Evolutionary conservation across 345 rosid genomes (phyloP).

Genomic region (Acer saccharum): DNA sequence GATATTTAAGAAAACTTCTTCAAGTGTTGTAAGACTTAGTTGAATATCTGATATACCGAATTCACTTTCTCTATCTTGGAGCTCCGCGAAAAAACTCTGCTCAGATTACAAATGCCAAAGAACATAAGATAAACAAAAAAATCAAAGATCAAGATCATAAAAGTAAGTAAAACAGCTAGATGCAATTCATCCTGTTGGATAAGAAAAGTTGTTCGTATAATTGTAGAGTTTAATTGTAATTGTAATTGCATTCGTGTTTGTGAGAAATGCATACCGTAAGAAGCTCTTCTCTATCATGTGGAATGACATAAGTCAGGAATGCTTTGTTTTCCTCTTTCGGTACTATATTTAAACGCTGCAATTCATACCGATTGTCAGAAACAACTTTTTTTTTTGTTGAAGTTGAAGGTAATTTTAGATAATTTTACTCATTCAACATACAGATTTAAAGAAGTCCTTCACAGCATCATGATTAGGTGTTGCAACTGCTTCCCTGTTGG

Average conservation of each 20-base stretch:
- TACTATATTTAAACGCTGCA: slow-evolving; percentile 64
- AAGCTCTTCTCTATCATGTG: slow-evolving; percentile 71
- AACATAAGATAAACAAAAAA: slow-evolving; percentile 1
- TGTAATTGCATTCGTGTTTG: not conserved
- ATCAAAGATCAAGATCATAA: not conserved
- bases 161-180: no score
- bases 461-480: slow-evolving; percentile 49
- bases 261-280: slow-evolving; percentile 50
- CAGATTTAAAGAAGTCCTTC: slow-evolving; percentile 73
- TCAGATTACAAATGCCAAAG: slow-evolving; percentile 17
- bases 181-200: not conserved
- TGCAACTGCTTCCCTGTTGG: slow-evolving; percentile 30
- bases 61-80: slow-evolving; percentile 63
- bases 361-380: slow-evolving; percentile 21
- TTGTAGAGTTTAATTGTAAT: no score
- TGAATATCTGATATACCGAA: slow-evolving; percentile 83
- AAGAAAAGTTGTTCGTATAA: no score
- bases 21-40: slow-evolving; percentile 89
- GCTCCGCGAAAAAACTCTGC: slow-evolving; percentile 69
- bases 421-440: slow-evolving; percentile 33
- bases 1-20: slow-evolving; percentile 95
- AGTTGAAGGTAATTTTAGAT: slow-evolving; percentile 6
- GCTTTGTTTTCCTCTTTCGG: slow-evolving; percentile 73
- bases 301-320: slow-evolving; percentile 81
- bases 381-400: not conserved